Conservation (phyloP, 129 eudicot genomes). For the Helichrysum umbraculigerum region DNA sequence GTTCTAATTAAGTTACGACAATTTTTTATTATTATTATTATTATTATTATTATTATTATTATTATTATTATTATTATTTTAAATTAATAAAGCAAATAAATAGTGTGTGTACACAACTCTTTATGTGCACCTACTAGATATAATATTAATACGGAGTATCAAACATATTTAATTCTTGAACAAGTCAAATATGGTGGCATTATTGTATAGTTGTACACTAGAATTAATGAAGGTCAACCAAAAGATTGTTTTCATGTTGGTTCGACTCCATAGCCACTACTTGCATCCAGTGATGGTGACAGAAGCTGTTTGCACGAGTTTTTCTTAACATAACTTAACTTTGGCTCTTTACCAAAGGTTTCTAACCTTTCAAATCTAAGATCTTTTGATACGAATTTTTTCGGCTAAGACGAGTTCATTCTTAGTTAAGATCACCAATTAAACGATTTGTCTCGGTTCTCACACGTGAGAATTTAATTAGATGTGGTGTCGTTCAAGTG, state of each 20-base stretch:
- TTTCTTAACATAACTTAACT: constrained; percentile 1
- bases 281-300: constrained; percentile 24
- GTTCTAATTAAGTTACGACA: no score
- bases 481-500: no score
- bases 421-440: no score
- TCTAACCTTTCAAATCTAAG: not conserved
- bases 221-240: constrained; percentile 18
- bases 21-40: no score
- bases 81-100: no score
- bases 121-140: no score
- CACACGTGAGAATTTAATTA: no score
- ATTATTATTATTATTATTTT: no score
- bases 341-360: constrained; percentile 5
- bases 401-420: not conserved
- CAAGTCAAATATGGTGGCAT: not conserved
- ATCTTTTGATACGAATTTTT: not conserved
- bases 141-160: no score
- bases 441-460: no score
- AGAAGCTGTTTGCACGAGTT: constrained; percentile 7
- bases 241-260: constrained; percentile 23
- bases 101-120: no score
- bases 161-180: not conserved
- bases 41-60: no score
- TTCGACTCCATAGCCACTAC: constrained; percentile 11
- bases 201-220: not conserved